Conservation (phyloP, 352 stramenopile species). For the Phytopythium aichiense region DNA sequence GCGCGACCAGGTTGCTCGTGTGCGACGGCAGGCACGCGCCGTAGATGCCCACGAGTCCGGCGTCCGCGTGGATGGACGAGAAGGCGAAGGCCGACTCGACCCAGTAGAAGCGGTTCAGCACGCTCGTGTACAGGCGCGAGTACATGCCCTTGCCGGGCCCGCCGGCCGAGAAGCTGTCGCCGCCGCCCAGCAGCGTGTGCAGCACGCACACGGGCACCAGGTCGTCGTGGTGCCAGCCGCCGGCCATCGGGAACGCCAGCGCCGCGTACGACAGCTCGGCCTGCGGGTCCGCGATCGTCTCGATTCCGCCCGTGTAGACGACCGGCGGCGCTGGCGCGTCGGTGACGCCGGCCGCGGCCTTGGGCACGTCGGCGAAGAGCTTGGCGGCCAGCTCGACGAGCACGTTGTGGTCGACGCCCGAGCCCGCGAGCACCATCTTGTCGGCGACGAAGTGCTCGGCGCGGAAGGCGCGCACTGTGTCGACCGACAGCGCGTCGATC, state of each 20-base stretch:
- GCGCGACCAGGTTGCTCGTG: slow-evolving; percentile 89
- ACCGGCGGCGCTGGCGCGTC: slow-evolving; percentile 31
- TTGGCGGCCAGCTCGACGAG: slow-evolving; percentile 89
- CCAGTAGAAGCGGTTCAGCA: slow-evolving; percentile 98
- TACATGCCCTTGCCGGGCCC: slow-evolving; percentile 99
- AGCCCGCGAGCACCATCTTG: slow-evolving; percentile 90
- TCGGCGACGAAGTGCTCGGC: slow-evolving; percentile 78
- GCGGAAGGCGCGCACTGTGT: slow-evolving; percentile 74
- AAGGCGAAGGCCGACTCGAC: slow-evolving; percentile 98
- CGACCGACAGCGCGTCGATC: slow-evolving; percentile 65
- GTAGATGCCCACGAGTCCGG: slow-evolving; percentile 95
- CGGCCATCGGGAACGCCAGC: slow-evolving; percentile 94
- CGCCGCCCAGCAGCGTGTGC: slow-evolving; percentile 97
- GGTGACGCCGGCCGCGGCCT: slow-evolving; percentile 10
- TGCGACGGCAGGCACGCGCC: slow-evolving; percentile 80
- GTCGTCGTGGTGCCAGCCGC: slow-evolving; percentile 95
- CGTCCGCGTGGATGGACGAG: slow-evolving; percentile 94
- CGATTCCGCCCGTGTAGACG: slow-evolving; percentile 66
- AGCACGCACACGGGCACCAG: slow-evolving; percentile 96
- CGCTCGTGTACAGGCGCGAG: slow-evolving; percentile 96
- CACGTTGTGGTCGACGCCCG: slow-evolving; percentile 93
- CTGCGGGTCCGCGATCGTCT: slow-evolving; percentile 63
- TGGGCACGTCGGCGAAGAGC: slow-evolving; percentile 79
- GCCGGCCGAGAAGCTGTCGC: slow-evolving; percentile 97
- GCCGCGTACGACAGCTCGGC: slow-evolving; percentile 88